Base-by-base conservation (phyloP, 768 basidiomycete species). In the Gyrodon lividus region DNA sequence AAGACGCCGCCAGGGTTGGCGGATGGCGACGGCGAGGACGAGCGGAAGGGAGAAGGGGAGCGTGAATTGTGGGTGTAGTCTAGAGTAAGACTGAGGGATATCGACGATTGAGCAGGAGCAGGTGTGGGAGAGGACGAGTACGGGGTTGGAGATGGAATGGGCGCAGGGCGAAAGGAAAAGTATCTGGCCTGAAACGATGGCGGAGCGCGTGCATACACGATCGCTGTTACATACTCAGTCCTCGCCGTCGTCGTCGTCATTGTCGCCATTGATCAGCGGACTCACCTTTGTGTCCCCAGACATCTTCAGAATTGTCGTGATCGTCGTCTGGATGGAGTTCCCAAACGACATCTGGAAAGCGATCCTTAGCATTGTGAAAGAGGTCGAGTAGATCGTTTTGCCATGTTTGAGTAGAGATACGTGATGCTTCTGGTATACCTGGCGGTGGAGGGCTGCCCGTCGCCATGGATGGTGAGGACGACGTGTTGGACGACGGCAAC, bases 321-420 rank as follows among this genome's bases (percentile, higher is more conserved):
- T 70, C 62, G 48, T 70, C 74, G 53, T 77, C 76, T 45, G 79
- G 78, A 28, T 81, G 82, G 17, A 86, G 75, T 66, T 86, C 83
- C 95, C 96, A 98, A n/a, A 92, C 84, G 45, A 98, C 93, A 72
- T 98, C 96, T n/a, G 90, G 88, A 63, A 94, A 98, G 50, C 92
- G 79, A 55, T 95, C 90, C 69, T 89, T 89, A n/a, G 93, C 87
- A 47, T 84, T 77, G 57, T 79, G 77, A 69, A 92, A 95, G 35
- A 98, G 79, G 6, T 76, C 62, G 51, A 83, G 78, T 4, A 98
- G 79, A 72, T 98, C 86, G n/a, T 68, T 66, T 60, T 91, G 87
- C 95, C 95, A 98, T 16, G 74, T 70, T 5, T 72, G 62, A 0
- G 88, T 91, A 1, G 90, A 91, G 51, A 77, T 74, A 55, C 75